These are phyloP conservation scores for Betula pendula DNA, from an alignment of 306 rosid species.

Conservation along the genomic window DNA sequence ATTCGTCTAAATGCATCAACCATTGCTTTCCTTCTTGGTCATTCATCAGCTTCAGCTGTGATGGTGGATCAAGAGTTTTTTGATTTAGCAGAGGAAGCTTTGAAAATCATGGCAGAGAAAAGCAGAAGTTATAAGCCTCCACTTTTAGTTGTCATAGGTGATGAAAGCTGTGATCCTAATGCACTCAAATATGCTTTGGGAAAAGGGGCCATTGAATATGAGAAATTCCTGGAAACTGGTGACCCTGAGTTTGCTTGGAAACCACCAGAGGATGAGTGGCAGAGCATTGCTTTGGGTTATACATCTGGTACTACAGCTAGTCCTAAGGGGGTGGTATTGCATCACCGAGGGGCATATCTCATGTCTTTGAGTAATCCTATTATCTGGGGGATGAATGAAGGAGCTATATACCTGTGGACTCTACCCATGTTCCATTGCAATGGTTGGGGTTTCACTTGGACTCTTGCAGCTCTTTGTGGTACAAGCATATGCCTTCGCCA, in stretches of 20 bases:
- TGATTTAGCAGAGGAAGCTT: slow-evolving; percentile 62
- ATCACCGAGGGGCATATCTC: slow-evolving; percentile 85
- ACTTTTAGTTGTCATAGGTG: slow-evolving; percentile 68
- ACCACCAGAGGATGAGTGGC: slow-evolving; percentile 97
- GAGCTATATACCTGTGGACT: slow-evolving; percentile 89
- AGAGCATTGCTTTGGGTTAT: slow-evolving; percentile 90
- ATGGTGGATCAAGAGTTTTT: slow-evolving; percentile 72
- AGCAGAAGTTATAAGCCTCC: slow-evolving; percentile 54
- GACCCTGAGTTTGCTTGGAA: slow-evolving; percentile 82
- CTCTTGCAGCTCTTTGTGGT: slow-evolving; percentile 82
- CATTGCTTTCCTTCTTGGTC: slow-evolving; percentile 64
- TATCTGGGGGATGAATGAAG: slow-evolving; percentile 90
- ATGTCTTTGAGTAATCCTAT: slow-evolving; percentile 60
- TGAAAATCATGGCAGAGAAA: slow-evolving; percentile 63
- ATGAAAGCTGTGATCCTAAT: slow-evolving; percentile 63
- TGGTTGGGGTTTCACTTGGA: slow-evolving; percentile 95
- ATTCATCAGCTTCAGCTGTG: slow-evolving; percentile 52
- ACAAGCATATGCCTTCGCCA: slow-evolving; percentile 92
- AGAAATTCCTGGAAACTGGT: slow-evolving; percentile 68
- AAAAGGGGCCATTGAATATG: slow-evolving; percentile 67
- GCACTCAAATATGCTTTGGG: slow-evolving; percentile 39
- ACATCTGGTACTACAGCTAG: slow-evolving; percentile 96
- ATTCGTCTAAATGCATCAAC: slow-evolving; percentile 60
- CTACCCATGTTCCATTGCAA: slow-evolving; percentile 97
- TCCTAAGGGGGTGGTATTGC: slow-evolving; percentile 93